Conservation (phyloP, 2,329 filamentous ascomycete species). For the Tolypocladium ophioglossoides region DNA sequence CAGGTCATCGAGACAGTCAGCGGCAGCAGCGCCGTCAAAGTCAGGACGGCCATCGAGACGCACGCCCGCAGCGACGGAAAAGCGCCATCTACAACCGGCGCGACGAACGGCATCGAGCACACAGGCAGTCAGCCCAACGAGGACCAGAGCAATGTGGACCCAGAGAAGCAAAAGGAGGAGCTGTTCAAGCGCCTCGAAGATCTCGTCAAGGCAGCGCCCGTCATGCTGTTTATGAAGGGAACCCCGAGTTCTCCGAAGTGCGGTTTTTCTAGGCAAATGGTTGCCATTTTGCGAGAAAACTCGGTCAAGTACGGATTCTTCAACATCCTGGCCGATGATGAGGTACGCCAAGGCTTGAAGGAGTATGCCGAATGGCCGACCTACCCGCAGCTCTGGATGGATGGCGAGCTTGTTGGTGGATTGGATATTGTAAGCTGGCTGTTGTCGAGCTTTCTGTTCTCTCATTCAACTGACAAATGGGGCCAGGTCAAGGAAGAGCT, state of each 20-base stretch:
- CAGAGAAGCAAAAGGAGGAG: slow-evolving; percentile 65
- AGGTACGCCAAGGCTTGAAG: slow-evolving; percentile 92
- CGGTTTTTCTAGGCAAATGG: slow-evolving; percentile 85
- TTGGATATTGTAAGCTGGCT: slow-evolving; percentile 78
- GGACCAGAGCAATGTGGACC: slow-evolving; percentile 28
- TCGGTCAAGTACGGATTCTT: slow-evolving; percentile 97
- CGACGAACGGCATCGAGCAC: slow-evolving; percentile 23
- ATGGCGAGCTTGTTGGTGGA: slow-evolving; percentile 83
- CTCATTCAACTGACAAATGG: slow-evolving; percentile 8
- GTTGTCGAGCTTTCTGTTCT: neutral
- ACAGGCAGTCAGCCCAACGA: slow-evolving; percentile 33
- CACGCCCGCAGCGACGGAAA: slow-evolving; percentile 46
- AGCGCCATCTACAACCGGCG: slow-evolving; percentile 21
- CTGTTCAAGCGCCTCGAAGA: slow-evolving; percentile 70
- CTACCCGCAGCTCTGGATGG: slow-evolving; percentile 88
- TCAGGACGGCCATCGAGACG: slow-evolving; percentile 75
- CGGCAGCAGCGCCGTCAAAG: slow-evolving; percentile 79
- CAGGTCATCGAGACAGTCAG: slow-evolving; percentile 75
- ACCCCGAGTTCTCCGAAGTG: slow-evolving; percentile 80
- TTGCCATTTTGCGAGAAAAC: slow-evolving; percentile 76
- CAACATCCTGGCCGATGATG: slow-evolving; percentile 95
- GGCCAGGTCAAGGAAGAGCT: slow-evolving; percentile 85
- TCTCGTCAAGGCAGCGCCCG: slow-evolving; percentile 86
- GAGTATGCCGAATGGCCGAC: slow-evolving; percentile 98
- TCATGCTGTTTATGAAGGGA: slow-evolving; percentile 99